phyloP scores from a whole-genome alignment of 306 rosid species.

The Cicer judaicum region DNA sequence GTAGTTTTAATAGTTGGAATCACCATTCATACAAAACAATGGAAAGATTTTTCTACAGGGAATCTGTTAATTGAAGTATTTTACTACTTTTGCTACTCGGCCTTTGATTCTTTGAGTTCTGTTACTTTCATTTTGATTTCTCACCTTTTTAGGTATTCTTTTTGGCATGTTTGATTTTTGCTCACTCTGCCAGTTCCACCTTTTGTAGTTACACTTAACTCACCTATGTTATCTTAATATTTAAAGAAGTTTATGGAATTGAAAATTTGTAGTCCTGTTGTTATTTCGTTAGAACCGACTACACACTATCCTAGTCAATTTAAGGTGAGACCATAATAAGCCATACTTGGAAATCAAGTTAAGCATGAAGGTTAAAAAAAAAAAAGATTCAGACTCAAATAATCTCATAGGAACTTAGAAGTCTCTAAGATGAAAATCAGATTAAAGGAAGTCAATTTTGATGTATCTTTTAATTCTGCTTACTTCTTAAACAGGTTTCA shows the following conservation, averaged over 20 bases:
- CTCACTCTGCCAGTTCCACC: not conserved
- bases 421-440: not conserved
- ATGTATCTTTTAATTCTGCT: not conserved
- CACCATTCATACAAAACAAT: not conserved
- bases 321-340: not conserved
- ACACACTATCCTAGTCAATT: not conserved
- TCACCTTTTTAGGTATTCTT: not conserved
- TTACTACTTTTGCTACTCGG: not conserved
- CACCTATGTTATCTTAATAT: not conserved
- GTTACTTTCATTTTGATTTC: not conserved
- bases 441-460: not conserved
- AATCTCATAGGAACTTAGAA: not conserved
- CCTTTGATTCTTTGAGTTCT: not conserved
- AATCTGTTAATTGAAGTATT: not conserved
- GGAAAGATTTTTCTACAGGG: not conserved
- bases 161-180: not conserved
- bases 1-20: not conserved
- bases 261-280: not conserved
- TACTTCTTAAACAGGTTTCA: slow-evolving; percentile 6
- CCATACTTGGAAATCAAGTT: slow-evolving; percentile 2
- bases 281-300: not conserved
- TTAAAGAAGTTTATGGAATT: not conserved
- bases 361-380: not conserved
- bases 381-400: not conserved
- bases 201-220: not conserved